Base-by-base conservation (phyloP, 345 rosid species). In the Camelina neglecta region DNA sequence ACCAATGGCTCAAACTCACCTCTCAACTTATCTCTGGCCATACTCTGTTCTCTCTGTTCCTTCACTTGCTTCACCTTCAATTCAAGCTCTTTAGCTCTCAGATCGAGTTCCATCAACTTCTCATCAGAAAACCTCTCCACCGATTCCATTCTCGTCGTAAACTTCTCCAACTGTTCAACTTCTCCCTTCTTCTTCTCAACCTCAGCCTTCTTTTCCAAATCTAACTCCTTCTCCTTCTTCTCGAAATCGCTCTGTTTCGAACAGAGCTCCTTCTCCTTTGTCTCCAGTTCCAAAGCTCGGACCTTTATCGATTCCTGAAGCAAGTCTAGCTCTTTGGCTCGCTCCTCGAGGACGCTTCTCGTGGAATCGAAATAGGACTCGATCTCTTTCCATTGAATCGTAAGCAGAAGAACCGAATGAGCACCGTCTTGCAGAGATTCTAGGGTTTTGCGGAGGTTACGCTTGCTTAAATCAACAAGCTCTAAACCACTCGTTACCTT, bases 381-480 rank as follows among this genome's bases (percentile, higher is more conserved):
- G 15, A 86, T 69, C 4, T 85, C 90, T 51, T 89, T 71, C 87
- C 86, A 83, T 23, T 81, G 86, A 51, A 81, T 50, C 15, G 81
- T 63, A 38, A 89, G 82, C 5, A 49, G 50, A 42, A 85, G 36
- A 65, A 86, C 11, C 8, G 89, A 86, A 65, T 84, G 78, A 57
- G 83, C 86, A 16, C 73, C 58, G 3, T 76, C 74, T 11, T 83
- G 81, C 24, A 85, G 75, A 38, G 81, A 69, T 42, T 74, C 53
- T 35, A 86, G 45, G 21, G 85, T 69, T 65, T 26, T 71, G 0
- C 69, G 74, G 21, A 75, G 55, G 69, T 76, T 76, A 0, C 36
- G 41, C 64, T 54, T 76, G 70, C 69, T 68, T 20, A 62, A 15
- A 68, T 75, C 57, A 10, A 75, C 39, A 42, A 68, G 64, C 18